Evolutionary conservation across 2,329 filamentous ascomycete species (phyloP), one percentile per base, ranked within the genome.

Genomic region (Xylaria sp.): DNA sequence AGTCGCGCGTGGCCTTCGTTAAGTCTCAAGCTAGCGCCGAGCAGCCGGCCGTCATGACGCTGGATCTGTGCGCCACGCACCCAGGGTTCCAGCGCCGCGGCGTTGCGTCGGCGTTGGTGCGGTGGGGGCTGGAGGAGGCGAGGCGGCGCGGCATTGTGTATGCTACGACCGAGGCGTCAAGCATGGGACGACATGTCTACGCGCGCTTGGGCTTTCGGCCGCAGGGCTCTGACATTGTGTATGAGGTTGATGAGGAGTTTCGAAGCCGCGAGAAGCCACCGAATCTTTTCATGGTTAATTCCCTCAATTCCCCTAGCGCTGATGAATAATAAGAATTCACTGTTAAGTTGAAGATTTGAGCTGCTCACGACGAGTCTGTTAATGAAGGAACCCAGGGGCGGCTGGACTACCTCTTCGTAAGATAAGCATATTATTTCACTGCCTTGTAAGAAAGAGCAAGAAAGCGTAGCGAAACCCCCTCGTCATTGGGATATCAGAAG

Each of bases 41-140:
- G 9, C 80, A 78, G 2, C 85, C 86, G 0, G 82, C 86, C 0
- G 79, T 85, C 2, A 82, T 88, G 74, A 82, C 82, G 0, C 79
- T 90, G 64, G 83, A 86, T 63, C 69, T 86, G 1, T 87, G 86
- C 68, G 83, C 79, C 18, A 86, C 89, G 5, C 82, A 89, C 68
- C 87, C 87, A 0, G 78, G 74, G 0, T 87, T 84, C 64, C 88
- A 89, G 73, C 79, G 86, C 12, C 76, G 75, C n/a, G 84, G 85
- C 0, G 80, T 86, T 62, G 85, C 84, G 9, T 76, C 71, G 28
- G 75, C 71, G 60, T 71, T 87, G 62, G 85, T 86, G 12, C 78
- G 80, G 71, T 86, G 83, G 83, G 85, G 85, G 0, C 75, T 85
- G 9, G 81, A 79, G 5, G 83, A 82, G 78, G 83, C 81, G 4